Conservation (phyloP, 768 basidiomycete species). For the Polyporus arcularius region DNA sequence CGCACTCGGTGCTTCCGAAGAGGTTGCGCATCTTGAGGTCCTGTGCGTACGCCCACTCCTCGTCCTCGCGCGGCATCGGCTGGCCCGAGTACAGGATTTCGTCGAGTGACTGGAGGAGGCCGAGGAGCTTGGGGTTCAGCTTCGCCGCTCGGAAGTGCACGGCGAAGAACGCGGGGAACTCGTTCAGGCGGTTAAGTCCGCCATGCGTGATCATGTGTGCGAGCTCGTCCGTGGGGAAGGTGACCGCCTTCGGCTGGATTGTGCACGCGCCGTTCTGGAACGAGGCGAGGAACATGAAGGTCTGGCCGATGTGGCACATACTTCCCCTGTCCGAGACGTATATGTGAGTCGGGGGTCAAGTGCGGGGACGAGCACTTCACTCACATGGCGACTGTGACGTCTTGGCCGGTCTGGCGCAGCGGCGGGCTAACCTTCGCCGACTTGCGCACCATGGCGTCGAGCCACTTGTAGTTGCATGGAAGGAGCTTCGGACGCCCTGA, state of each 20-base stretch:
- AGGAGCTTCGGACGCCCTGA: constrained; percentile 78
- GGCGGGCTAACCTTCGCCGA: constrained; percentile 52
- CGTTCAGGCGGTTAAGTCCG: constrained; percentile 67
- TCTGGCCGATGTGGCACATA: constrained; percentile 77
- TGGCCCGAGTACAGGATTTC: constrained; percentile 66
- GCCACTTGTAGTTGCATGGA: constrained; percentile 63
- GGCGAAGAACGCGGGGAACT: constrained; percentile 65
- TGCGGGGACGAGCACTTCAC: constrained; percentile 27
- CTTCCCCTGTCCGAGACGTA: constrained; percentile 54
- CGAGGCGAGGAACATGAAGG: constrained; percentile 68
- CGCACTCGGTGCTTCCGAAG: constrained; percentile 77
- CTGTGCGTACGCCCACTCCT: constrained; percentile 63
- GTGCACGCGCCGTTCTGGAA: constrained; percentile 70
- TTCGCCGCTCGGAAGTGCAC: constrained; percentile 60
- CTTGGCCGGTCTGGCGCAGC: constrained; percentile 50
- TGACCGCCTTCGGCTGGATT: constrained; percentile 61
- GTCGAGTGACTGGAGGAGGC: constrained; percentile 52
- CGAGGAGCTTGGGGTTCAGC: constrained; percentile 57
- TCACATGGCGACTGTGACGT: constrained; percentile 69
- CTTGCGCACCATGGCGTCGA: constrained; percentile 57
- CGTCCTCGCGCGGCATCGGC: constrained; percentile 61
- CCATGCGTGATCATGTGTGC: constrained; percentile 65
- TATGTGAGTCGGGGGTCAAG: background rate
- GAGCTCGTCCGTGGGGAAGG: constrained; percentile 65
- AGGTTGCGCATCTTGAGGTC: constrained; percentile 59